Evolutionary conservation across 768 basidiomycete species (phyloP), one percentile per base, ranked within the genome.

Genomic region (Tephrocybe rancida): DNA sequence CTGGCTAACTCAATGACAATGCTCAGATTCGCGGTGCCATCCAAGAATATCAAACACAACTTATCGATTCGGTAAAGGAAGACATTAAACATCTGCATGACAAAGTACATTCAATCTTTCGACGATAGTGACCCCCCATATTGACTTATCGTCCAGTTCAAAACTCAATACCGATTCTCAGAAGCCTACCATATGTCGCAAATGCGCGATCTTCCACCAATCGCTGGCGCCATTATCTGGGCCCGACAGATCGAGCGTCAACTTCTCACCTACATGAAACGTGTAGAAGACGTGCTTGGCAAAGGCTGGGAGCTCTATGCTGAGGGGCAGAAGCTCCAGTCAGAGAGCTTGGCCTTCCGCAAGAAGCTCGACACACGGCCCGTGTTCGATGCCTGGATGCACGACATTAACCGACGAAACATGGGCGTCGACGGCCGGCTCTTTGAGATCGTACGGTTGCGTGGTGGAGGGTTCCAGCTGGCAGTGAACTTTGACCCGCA

Each of bases 281-380:
- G 96, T 14, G 96, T 98, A 46, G 97, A 98, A 65, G 96, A 98
- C 67, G 97, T 99, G 2, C 85, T 99, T 7, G 91, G 96, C 5
- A 96, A 94, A 70, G 96, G 94, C 6, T 99, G 97, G 96, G 95
- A 98, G 65, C 85, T 94, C 55, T 98, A 99, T 61, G 95, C 96
- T n/a, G 97, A 99, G 64, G 97, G 97, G 5, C 95, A 98, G 71
- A 96, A 95, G 63, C 87, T 99, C 1, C 94, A 98, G 63, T 87
- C 88, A 25, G 97, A 98, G 70, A 88, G 85, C 42, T 75, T 83
- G 3, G 90, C 93, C 0, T 99, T 99, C 82, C 86, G 93, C 42
- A 92, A 91, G 70, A 99, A 98, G 72, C 87, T 98, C 44, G 95
- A 98, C 66, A 97, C 95, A 0, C 81, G 87, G 9, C 91, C 93